These are phyloP conservation scores for Fragilariopsis cylindrus DNA, from an alignment of 108 stramenopile species.

Conservation along the genomic window DNA sequence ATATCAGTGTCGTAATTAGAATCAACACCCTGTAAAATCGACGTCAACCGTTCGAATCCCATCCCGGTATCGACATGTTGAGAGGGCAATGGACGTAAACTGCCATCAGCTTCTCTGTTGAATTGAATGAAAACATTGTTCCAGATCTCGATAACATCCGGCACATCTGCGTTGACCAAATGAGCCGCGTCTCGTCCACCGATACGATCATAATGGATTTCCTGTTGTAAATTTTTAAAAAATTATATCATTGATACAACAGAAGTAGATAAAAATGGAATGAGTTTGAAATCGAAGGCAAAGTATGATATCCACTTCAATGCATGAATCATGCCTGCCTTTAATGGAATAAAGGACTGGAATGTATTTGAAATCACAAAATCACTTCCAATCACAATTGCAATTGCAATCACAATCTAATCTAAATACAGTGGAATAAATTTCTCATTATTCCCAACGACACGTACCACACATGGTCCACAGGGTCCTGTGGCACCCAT, in stretches of 20 bases:
- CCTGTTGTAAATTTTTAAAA: conserved; percentile 36
- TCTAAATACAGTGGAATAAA: no score
- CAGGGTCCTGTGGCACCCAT: conserved; percentile 99
- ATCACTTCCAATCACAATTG: no score
- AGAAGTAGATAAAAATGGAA: neutral
- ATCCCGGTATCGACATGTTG: conserved; percentile 99
- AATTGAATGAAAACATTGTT: conserved; percentile 99
- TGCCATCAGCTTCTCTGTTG: conserved; percentile 94
- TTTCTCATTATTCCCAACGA: no score
- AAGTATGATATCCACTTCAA: neutral
- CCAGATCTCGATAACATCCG: conserved; percentile 98
- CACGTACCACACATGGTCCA: conserved; percentile 92
- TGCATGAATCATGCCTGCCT: neutral
- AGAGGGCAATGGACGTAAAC: conserved; percentile 82
- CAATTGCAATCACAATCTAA: no score
- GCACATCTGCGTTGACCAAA: conserved; percentile 96
- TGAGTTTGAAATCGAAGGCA: neutral
- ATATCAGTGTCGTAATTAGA: conserved; percentile 99
- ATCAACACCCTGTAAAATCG: conserved; percentile 92
- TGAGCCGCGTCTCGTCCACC: conserved; percentile 93
- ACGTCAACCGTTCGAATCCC: conserved; percentile 98
- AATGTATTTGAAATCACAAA: no score
- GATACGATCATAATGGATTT: conserved; percentile 99
- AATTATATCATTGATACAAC: neutral
- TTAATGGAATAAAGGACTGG: no score